These are phyloP conservation scores for Chlorella sorokiniana DNA, from an alignment of 139 green algal species.

Conservation along the genomic window DNA sequence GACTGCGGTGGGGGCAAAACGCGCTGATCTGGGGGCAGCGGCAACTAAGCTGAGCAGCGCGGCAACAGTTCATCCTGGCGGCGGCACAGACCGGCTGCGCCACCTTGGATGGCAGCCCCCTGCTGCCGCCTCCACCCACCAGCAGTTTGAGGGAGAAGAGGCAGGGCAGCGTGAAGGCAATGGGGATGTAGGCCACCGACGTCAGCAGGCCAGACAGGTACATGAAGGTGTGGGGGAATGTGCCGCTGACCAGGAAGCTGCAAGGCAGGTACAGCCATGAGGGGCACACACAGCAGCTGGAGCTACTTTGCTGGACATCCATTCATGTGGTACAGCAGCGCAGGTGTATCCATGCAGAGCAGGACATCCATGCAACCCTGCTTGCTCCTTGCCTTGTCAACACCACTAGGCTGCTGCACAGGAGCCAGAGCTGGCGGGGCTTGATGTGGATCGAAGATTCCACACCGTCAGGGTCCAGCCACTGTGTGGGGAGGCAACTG, in stretches of 20 bases:
- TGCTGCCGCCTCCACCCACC: not conserved
- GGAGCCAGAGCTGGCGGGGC: constrained; percentile 11
- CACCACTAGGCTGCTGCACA: constrained; percentile 14
- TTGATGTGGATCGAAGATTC: constrained; percentile 2
- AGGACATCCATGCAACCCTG: not conserved
- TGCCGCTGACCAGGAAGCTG: constrained; percentile 14
- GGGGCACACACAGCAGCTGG: too few species aligned
- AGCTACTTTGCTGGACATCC: too few species aligned
- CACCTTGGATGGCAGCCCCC: not conserved
- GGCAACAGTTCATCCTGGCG: not conserved
- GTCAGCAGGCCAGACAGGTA: constrained; percentile 30
- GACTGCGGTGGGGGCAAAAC: not conserved
- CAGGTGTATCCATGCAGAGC: too few species aligned
- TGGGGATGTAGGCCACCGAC: constrained; percentile 26
- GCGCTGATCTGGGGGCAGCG: not conserved
- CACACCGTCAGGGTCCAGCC: constrained; percentile 25
- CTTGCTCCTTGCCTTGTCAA: not conserved
- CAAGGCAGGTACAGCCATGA: not conserved
- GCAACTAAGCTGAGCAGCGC: not conserved
- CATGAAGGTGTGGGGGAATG: constrained; percentile 37
- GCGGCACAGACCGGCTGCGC: not conserved
- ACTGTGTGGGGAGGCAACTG: too few species aligned
- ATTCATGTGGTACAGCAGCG: too few species aligned
- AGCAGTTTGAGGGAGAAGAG: constrained; percentile 22
- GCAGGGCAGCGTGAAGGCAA: constrained; percentile 32